phyloP scores from a whole-genome alignment of 371 early-diverging fungal genomes.

The Cladochytrium tenue region DNA sequence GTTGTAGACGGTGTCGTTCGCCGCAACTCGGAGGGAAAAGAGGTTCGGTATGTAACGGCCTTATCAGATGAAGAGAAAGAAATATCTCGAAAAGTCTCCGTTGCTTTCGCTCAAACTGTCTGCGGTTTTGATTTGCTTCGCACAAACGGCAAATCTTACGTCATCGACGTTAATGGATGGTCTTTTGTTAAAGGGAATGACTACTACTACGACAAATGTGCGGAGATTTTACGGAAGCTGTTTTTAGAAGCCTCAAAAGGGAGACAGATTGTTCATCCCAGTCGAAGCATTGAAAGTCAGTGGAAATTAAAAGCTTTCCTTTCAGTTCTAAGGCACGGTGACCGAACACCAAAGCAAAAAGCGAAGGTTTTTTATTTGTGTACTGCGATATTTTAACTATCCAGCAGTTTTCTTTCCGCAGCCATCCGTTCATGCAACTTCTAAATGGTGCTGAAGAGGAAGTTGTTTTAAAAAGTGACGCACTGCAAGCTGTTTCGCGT shows the following conservation, averaged over 20 bases:
- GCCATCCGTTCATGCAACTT: conserved; percentile 68
- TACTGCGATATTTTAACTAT: neutral
- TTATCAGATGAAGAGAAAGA: conserved; percentile 80
- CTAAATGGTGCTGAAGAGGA: conserved; percentile 72
- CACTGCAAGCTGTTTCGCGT: conserved; percentile 66
- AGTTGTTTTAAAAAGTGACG: conserved; percentile 75
- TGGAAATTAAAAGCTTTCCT: conserved; percentile 93
- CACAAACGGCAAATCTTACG: conserved; percentile 77
- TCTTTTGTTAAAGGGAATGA: conserved; percentile 98
- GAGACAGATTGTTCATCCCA: neutral
- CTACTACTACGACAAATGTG: conserved; percentile 88
- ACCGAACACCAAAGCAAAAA: conserved; percentile 97
- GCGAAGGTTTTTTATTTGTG: conserved; percentile 71
- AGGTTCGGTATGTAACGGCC: conserved; percentile 87
- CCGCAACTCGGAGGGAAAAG: conserved; percentile 96
- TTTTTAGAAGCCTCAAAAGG: conserved; percentile 61
- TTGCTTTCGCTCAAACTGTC: conserved; percentile 87
- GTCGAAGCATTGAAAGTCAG: conserved; percentile 48
- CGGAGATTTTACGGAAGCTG: conserved; percentile 69
- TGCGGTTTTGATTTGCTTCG: conserved; percentile 97
- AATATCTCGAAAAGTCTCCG: conserved; percentile 77
- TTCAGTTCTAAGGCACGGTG: conserved; percentile 91
- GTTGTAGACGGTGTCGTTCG: conserved; percentile 96
- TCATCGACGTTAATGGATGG: conserved; percentile 99
- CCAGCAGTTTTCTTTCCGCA: conserved; percentile 41